These are phyloP conservation scores for Sugiyamaella pinicola DNA, from an alignment of 1,139 yeast genomes.

Conservation along the genomic window DNA sequence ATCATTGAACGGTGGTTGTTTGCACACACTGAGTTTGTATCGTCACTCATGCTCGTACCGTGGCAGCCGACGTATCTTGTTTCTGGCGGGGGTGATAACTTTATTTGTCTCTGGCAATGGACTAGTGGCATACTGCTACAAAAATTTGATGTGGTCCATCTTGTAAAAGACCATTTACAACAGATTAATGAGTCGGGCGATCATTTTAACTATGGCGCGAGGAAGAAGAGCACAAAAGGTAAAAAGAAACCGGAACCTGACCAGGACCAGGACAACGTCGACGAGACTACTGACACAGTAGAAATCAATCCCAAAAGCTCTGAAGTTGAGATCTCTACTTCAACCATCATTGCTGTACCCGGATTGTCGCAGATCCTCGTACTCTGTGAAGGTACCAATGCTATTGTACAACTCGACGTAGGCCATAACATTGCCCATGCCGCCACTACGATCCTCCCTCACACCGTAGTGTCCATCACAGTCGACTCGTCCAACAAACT, in stretches of 20 bases:
- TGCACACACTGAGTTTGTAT: slow-evolving; percentile 84
- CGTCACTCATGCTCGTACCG: slow-evolving; percentile 57
- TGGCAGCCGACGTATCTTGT: slow-evolving; percentile 55
- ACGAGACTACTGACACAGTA: slow-evolving; percentile 5
- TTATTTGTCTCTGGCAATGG: slow-evolving; percentile 82
- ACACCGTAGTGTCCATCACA: slow-evolving; percentile 44
- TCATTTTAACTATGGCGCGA: slow-evolving; percentile 10
- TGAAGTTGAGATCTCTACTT: slow-evolving; percentile 16
- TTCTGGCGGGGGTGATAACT: slow-evolving; percentile 91
- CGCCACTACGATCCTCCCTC: slow-evolving; percentile 32
- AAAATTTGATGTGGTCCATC: slow-evolving; percentile 44
- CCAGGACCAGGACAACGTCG: not conserved
- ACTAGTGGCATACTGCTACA: slow-evolving; percentile 49
- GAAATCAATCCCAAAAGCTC: slow-evolving; percentile 16
- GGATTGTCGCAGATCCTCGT: slow-evolving; percentile 31
- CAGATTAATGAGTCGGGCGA: slow-evolving; percentile 9
- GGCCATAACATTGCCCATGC: slow-evolving; percentile 33
- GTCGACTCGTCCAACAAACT: slow-evolving; percentile 41
- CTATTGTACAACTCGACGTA: slow-evolving; percentile 27
- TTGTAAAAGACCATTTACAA: slow-evolving; percentile 12
- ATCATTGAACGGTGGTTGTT: slow-evolving; percentile 81
- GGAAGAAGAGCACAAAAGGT: slow-evolving; percentile 6
- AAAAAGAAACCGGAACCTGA: not conserved
- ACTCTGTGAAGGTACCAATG: slow-evolving; percentile 30
- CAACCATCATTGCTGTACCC: slow-evolving; percentile 16